These are phyloP conservation scores for Crithidia acanthocephali DNA, from an alignment of 208 protist genomes.

Conservation along the genomic window DNA sequence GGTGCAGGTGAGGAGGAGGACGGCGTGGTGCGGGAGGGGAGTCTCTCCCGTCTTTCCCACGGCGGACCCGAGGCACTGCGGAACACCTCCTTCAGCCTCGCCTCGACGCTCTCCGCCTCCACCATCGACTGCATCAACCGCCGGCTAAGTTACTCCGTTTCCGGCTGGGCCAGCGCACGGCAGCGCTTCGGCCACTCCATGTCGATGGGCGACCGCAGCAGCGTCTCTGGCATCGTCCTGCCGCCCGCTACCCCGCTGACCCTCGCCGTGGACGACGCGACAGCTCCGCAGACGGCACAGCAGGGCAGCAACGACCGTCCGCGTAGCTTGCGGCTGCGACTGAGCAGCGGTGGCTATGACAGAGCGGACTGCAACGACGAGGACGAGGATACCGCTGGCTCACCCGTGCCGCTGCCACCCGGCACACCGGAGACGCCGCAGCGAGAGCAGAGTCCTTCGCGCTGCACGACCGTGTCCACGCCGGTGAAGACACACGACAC, in stretches of 20 bases:
- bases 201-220: slow-evolving; percentile 5
- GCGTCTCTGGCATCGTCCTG: slow-evolving; percentile 17
- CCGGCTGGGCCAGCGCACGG: slow-evolving; percentile 16
- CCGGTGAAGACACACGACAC: neutral
- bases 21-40: slow-evolving; percentile 5
- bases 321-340: neutral
- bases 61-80: slow-evolving; percentile 1
- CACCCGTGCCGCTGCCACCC: slow-evolving; percentile 31
- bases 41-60: slow-evolving; percentile 1
- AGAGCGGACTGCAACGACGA: neutral
- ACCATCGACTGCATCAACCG: slow-evolving; percentile 46
- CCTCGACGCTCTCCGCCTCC: slow-evolving; percentile 38
- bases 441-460: slow-evolving; percentile 59
- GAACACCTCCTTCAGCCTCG: slow-evolving; percentile 17
- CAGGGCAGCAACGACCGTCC: neutral
- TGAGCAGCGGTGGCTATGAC: neutral
- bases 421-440: slow-evolving; percentile 27
- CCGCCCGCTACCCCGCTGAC: slow-evolving; percentile 24
- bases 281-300: neutral
- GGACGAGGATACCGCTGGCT: slow-evolving; percentile 8
- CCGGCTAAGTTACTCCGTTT: slow-evolving; percentile 35
- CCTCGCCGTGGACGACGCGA: neutral
- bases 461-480: slow-evolving; percentile 28
- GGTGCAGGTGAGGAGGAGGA: neutral
- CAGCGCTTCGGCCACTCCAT: slow-evolving; percentile 23